Conservation (phyloP, 306 rosid species). For the Medicago ruthenica region DNA sequence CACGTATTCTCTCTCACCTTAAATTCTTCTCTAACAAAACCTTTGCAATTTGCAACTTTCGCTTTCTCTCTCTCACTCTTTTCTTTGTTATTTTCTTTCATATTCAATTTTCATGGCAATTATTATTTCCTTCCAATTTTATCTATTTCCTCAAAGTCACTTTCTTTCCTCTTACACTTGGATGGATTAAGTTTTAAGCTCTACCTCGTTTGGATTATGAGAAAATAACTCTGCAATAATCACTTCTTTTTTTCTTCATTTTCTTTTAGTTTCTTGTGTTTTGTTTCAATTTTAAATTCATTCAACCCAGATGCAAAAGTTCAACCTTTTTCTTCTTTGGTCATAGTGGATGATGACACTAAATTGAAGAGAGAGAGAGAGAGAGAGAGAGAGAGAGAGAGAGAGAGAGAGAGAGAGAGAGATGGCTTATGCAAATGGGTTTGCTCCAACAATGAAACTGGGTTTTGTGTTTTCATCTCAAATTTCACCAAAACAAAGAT, state of each 20-base stretch:
- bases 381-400: background rate
- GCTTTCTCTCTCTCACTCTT: background rate
- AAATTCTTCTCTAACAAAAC: background rate
- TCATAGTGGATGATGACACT: slow-evolving; percentile 22
- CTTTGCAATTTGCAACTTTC: background rate
- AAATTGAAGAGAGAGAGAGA: slow-evolving; percentile 31
- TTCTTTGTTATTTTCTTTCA: background rate
- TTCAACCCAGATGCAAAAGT: slow-evolving; percentile 36
- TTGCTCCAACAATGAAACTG: slow-evolving; percentile 53
- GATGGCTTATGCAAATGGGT: slow-evolving; percentile 72
- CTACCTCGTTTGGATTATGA: slow-evolving; percentile 47
- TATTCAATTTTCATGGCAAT: background rate
- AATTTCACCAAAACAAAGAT: slow-evolving; percentile 41
- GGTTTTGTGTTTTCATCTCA: slow-evolving; percentile 52
- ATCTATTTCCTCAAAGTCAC: background rate
- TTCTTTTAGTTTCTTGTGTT: slow-evolving; percentile 33
- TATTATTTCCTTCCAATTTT: background rate
- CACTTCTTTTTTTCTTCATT: background rate
- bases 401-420: background rate
- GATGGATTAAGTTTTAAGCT: background rate
- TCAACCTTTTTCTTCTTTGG: slow-evolving; percentile 37
- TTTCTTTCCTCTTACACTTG: background rate
- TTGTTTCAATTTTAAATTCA: slow-evolving; percentile 28
- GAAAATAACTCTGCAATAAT: slow-evolving; percentile 38
- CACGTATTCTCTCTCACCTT: background rate